Conservation (phyloP, 2,329 filamentous ascomycete species). For the Huntiella savannae region DNA sequence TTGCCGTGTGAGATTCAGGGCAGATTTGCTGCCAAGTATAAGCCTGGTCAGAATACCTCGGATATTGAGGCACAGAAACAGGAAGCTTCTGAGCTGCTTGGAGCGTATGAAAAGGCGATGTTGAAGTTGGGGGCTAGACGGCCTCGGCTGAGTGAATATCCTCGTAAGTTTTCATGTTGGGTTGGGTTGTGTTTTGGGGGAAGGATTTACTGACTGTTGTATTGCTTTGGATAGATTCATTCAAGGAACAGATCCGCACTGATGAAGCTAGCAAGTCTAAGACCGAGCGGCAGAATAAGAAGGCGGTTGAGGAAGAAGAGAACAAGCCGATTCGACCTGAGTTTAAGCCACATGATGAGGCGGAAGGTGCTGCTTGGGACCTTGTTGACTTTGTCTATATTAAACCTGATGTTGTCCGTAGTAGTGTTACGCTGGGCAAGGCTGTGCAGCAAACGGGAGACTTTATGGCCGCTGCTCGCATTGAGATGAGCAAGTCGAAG, state of each 20-base stretch:
- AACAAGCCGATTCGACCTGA: conserved; percentile 24
- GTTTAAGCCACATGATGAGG: conserved; percentile 25
- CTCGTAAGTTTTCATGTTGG: conserved; percentile 16
- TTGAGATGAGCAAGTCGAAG: conserved; percentile 28
- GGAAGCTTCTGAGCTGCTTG: conserved; percentile 22
- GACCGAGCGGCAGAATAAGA: conserved; percentile 26
- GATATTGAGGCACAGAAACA: conserved; percentile 24
- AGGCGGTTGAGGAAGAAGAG: conserved; percentile 22
- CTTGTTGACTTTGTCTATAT: conserved; percentile 30
- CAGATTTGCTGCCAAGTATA: conserved; percentile 23
- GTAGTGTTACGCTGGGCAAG: conserved; percentile 23
- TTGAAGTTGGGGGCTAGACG: conserved; percentile 23
- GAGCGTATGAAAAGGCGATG: conserved; percentile 25
- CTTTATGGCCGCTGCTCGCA: conserved; percentile 28
- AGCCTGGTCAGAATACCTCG: conserved; percentile 21
- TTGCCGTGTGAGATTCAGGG: conserved; percentile 28
- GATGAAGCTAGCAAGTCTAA: conserved; percentile 28
- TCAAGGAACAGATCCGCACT: conserved; percentile 28
- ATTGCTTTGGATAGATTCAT: conserved; percentile 17
- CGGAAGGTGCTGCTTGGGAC: conserved; percentile 34
- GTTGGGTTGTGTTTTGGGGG: conserved; percentile 3
- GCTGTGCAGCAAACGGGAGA: conserved; percentile 33
- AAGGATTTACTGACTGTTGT: no score
- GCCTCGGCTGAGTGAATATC: conserved; percentile 29
- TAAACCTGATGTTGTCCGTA: conserved; percentile 22